phyloP scores from a whole-genome alignment of 148 eudicot genomes.

The Linanthus parryae region DNA sequence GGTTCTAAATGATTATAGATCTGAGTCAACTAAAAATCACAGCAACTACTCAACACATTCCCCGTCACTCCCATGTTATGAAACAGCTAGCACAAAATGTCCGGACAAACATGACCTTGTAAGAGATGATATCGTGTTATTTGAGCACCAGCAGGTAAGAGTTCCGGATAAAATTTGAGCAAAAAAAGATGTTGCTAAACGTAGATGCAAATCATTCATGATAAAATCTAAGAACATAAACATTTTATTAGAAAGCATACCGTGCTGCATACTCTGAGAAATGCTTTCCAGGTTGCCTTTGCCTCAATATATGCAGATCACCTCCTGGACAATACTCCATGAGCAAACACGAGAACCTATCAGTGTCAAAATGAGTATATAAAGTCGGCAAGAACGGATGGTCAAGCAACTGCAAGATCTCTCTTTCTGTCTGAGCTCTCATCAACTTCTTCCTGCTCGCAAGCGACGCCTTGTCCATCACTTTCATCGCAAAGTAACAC shows the following conservation, averaged over 20 bases:
- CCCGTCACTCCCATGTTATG: too few species aligned
- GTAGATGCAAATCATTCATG: too few species aligned
- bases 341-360: constrained; percentile 75
- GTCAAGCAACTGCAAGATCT: constrained; percentile 78
- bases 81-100: too few species aligned
- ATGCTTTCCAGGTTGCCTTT: constrained; percentile 77
- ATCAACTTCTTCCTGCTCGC: constrained; percentile 74
- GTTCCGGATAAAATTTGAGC: too few species aligned
- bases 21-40: too few species aligned
- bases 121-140: too few species aligned
- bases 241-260: constrained; percentile 25
- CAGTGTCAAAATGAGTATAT: constrained; percentile 87
- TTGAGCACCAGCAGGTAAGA: too few species aligned
- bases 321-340: constrained; percentile 96
- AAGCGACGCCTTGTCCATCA: constrained; percentile 87
- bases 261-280: constrained; percentile 87
- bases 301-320: constrained; percentile 83
- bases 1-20: too few species aligned
- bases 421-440: constrained; percentile 83
- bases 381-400: constrained; percentile 90
- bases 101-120: too few species aligned
- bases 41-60: too few species aligned
- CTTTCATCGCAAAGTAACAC: constrained; percentile 90
- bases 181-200: too few species aligned
- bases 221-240: not conserved